These are phyloP conservation scores for Penicillium fimorum DNA, from an alignment of 495 filamentous ascomycete species.

Conservation along the genomic window DNA sequence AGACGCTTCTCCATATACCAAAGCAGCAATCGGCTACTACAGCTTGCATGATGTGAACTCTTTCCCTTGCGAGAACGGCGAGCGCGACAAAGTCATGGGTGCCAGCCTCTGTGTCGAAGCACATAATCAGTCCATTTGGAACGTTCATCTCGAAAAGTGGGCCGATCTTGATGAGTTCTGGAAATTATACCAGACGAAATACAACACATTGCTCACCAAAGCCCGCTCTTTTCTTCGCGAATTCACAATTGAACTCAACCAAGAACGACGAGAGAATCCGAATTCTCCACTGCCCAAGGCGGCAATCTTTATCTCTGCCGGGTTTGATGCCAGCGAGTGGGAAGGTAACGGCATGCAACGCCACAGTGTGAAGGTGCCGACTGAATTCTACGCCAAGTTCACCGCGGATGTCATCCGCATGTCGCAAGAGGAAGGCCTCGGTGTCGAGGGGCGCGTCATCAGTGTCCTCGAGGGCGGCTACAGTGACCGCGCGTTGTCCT, in stretches of 20 bases:
- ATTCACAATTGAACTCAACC: constrained; percentile 62
- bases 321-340: constrained; percentile 95
- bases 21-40: constrained; percentile 88
- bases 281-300: constrained; percentile 57
- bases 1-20: constrained; percentile 62
- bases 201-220: constrained; percentile 73
- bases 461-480: constrained; percentile 96
- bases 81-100: constrained; percentile 83
- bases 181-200: constrained; percentile 75
- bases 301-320: constrained; percentile 90
- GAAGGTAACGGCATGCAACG: constrained; percentile 91
- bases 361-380: constrained; percentile 91
- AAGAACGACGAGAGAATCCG: constrained; percentile 44
- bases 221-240: constrained; percentile 68
- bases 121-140: constrained; percentile 91
- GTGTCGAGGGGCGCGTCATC: constrained; percentile 78
- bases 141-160: constrained; percentile 91
- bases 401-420: constrained; percentile 79
- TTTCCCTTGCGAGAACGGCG: constrained; percentile 88
- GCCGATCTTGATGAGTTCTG: constrained; percentile 71
- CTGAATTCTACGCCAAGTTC: constrained; percentile 90
- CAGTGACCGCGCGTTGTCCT: constrained; percentile 83
- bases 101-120: constrained; percentile 91
- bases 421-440: constrained; percentile 74
- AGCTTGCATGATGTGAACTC: constrained; percentile 97